phyloP scores from a whole-genome alignment of 805 yeast genomes.

The Metschnikowia cubensis region DNA sequence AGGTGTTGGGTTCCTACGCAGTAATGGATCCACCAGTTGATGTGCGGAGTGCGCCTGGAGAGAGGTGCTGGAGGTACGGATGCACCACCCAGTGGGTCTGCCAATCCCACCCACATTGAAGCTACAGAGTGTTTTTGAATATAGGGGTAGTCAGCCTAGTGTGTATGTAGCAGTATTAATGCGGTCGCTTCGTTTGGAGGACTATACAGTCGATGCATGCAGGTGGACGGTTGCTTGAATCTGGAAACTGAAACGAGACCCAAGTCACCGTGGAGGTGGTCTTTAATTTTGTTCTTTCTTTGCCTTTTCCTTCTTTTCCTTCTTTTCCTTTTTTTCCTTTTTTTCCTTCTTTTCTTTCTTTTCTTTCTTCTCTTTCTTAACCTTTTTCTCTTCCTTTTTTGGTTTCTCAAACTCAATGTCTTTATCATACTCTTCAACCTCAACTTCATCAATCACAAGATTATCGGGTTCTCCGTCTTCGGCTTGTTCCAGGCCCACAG shows the following conservation, averaged over 20 bases:
- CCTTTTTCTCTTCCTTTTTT: conserved; percentile 25
- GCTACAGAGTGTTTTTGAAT: not conserved
- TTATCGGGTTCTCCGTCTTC: conserved; percentile 13
- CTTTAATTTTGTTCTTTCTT: conserved; percentile 14
- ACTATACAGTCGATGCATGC: conserved; percentile 1
- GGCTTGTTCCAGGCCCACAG: conserved; percentile 5
- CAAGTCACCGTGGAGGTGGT: too few relatives aligned
- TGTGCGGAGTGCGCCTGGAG: not conserved
- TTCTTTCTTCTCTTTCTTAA: conserved; percentile 23
- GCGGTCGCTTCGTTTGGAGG: not conserved
- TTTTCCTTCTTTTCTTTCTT: conserved; percentile 20
- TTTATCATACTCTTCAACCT: conserved; percentile 32
- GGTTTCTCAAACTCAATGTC: conserved; percentile 25
- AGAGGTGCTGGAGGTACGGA: not conserved
- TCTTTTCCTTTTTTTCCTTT: conserved; percentile 20
- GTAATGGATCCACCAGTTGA: not conserved
- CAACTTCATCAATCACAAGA: conserved; percentile 41
- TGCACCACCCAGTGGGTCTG: not conserved
- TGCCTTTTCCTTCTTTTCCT: conserved; percentile 21
- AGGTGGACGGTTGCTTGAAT: not conserved
- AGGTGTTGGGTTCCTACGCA: not conserved
- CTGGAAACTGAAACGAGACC: too few relatives aligned
- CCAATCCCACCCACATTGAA: not conserved
- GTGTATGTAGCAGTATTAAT: not conserved
- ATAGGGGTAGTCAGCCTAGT: too few relatives aligned